A percentile compares a stretch with the other conserved stretches of the same genome.
Evolutionary conservation across 2,329 filamentous ascomycete species (phyloP).

Genomic region (Cercospora berteroae): DNA sequence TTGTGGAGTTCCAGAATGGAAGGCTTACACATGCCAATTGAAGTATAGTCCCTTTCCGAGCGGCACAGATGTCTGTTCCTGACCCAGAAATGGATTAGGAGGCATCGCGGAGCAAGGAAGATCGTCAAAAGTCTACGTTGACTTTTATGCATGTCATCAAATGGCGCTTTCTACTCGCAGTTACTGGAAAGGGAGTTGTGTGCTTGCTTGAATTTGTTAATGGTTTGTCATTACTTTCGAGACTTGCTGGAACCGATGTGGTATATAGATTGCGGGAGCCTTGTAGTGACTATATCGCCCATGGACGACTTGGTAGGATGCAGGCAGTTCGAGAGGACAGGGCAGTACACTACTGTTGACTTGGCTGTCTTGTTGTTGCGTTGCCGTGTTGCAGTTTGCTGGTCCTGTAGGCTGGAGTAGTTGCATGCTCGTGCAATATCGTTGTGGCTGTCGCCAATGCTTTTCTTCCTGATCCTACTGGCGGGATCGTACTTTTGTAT

Average conservation of each 20-base stretch:
- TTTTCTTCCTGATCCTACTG: not conserved
- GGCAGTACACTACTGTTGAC: not conserved
- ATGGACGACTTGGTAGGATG: not conserved
- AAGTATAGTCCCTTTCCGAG: not conserved
- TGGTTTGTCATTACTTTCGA: not conserved
- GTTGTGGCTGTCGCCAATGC: not conserved
- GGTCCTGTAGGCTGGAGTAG: not conserved
- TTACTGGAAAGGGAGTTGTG: not conserved
- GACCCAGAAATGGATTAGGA: not conserved
- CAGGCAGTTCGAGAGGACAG: not conserved
- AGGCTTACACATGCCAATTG: not conserved
- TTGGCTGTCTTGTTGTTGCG: not conserved
- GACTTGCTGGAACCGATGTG: not conserved
- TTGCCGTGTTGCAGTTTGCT: not conserved
- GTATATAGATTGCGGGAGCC: not conserved
- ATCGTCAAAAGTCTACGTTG: not conserved
- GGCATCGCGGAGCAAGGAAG: not conserved
- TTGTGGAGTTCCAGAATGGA: not conserved
- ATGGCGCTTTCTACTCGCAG: not conserved
- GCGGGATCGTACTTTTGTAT: not conserved
- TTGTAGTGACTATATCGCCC: not conserved
- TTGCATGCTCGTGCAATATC: not conserved
- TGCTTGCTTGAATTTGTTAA: not conserved
- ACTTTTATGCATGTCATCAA: not conserved
- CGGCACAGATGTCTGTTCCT: not conserved